A percentile compares a stretch with the other conserved stretches of the same genome.
Conservation (phyloP, 2,329 filamentous ascomycete species). For the Hypoxylon sp. region DNA sequence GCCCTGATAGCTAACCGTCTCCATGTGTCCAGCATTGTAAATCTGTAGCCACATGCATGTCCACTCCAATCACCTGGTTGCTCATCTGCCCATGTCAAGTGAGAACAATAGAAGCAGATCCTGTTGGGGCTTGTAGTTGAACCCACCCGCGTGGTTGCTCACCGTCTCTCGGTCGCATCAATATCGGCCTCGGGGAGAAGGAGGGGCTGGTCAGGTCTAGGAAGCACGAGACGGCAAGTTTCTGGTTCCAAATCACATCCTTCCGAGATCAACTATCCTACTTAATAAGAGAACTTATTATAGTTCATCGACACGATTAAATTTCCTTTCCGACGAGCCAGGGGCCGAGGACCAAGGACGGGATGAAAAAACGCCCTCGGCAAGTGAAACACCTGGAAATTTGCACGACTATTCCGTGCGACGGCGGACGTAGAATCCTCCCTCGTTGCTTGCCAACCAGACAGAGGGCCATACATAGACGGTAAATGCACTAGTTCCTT, state of each 20-base stretch:
- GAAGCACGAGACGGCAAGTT: conserved; percentile 17
- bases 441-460: conserved; percentile 19
- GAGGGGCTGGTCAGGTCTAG: conserved; percentile 12
- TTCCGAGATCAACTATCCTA: not conserved
- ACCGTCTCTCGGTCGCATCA: conserved; percentile 23
- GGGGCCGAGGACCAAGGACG: conserved; percentile 19
- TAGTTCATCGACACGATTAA: conserved; percentile 2
- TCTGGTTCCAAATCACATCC: not conserved
- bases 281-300: not conserved
- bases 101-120: conserved; percentile 7
- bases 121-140: conserved; percentile 14
- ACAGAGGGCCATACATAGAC: conserved; percentile 29
- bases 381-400: conserved; percentile 47
- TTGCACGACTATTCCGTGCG: conserved; percentile 37
- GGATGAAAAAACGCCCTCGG: conserved; percentile 35
- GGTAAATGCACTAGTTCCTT: conserved; percentile 31
- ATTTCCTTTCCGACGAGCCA: conserved; percentile 11
- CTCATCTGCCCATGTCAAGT: not conserved
- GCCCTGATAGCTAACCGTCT: conserved; percentile 22
- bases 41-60: conserved; percentile 11
- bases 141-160: conserved; percentile 24
- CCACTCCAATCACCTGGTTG: conserved; percentile 23
- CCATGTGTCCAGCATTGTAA: conserved; percentile 22
- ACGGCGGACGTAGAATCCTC: conserved; percentile 17
- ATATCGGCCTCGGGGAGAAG: conserved; percentile 19